Base-by-base conservation (phyloP, 306 rosid genomes). In the Erythrophleum fordii region DNA sequence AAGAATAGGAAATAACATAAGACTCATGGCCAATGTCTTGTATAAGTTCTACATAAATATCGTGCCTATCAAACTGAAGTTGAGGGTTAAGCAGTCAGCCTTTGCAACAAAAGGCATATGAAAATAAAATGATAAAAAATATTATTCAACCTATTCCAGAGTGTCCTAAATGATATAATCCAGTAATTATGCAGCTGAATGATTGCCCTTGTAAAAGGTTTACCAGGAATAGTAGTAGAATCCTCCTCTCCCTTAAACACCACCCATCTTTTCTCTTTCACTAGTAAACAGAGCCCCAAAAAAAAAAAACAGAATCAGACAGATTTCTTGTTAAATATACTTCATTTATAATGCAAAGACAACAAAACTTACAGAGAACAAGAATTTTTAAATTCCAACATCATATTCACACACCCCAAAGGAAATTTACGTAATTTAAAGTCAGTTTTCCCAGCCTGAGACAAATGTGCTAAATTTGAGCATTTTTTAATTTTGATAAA, bases 191-290 rank as follows among this genome's bases (percentile, higher is more conserved):
- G 68, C 58, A 84, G 58, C 53, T 48, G 26, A 83, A 25, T 65
- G 45, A 82, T 31, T 72, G 71, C 49, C n/a, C 20, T 26, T 44
- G 58, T 28, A 79, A 74, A 78, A 59, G 46, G 81, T 44, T 81
- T 83, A 95, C 99, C 99, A 56, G 98, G 99, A 84, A 93, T 76
- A 12, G 97, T 82, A 69, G 98, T 95, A 48, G 98, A 94, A 80
- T 95, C 99, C 8, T 88, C 93, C 83, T 95, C 99, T 42, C 93
- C 93, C 91, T 90, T 91, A 82, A 95, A 93, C 28, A 87, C n/a
- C 82, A 90, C 98, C 99, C 99, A 95, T 82, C 99, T 91, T 83
- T 95, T 93, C 85, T 95, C 98, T 85, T 95, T 95, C 94, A 90
- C 99, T 93, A 29, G 66, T 70, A 79, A 72, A 76, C 74, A 71